Evolutionary conservation across 805 yeast genomes (phyloP), one percentile per base, ranked within the genome.

Genomic region (Starmerella geochares): DNA sequence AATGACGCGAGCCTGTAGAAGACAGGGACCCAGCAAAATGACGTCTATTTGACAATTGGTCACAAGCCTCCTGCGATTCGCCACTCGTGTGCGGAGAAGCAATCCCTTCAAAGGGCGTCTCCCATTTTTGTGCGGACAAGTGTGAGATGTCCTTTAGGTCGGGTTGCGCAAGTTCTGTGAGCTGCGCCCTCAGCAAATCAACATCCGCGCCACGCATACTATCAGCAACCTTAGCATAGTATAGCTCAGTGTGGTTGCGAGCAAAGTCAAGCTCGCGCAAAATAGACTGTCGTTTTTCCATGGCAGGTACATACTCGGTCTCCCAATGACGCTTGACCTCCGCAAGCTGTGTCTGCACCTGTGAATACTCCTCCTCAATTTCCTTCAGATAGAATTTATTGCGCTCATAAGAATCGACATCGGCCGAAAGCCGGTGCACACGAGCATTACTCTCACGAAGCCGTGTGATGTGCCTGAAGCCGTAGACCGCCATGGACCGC

Each of bases 271-370:
- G 44, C 43, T 55, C 53, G 10, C 29, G 17, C 14, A 33, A 31
- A 13, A 49, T 40, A 13, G 13, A 16, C 9, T 47, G 50, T 20
- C 52, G 49, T 27, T 14, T 25, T 20, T 46, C 56, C 6, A 49
- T 13, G 3, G 58, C 58, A 2, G 58, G 52, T 1, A 45, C 44
- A 27, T 55, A 55, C n/a, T 40, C 35, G 2, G 24, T 11, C 10
- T 46, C 23, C 55, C 55, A 55, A 7, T 27, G 6, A n/a, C 21
- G 24, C 6, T 16, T 10, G 5, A 46, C 47, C 6, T 29, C 35
- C 14, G 9, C 32, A 3, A 40, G 48, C 27, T 31, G 27, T 4
- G 3, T 3, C 20, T 33, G 17, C n/a, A 39, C 23, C 11, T 40
- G 41, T 8, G 10, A 1, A 27, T 28, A 43, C 31, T 55, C 58